Conservation (phyloP, 768 basidiomycete genomes). For the Lactarius evosmus region DNA sequence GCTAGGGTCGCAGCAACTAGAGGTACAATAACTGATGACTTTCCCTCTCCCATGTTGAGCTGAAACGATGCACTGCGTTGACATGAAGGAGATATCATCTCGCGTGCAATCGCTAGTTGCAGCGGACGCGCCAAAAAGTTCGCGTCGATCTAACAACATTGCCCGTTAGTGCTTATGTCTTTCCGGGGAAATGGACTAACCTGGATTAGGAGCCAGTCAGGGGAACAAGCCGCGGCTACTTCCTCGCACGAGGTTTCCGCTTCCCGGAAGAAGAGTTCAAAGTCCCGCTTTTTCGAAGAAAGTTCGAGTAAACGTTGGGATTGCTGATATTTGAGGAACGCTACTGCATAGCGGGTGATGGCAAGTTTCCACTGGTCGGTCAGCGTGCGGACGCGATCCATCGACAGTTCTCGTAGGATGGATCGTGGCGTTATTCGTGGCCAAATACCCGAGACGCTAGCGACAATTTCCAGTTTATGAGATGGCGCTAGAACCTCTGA, state of each 20-base stretch:
- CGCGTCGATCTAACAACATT: conserved; percentile 40
- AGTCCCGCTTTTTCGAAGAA: not conserved
- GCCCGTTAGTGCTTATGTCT: not conserved
- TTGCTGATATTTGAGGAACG: conserved; percentile 18
- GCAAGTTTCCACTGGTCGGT: not conserved
- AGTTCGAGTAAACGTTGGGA: conserved; percentile 11
- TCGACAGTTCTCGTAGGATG: conserved; percentile 26
- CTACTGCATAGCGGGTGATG: not conserved
- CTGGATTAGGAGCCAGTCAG: conserved; percentile 19
- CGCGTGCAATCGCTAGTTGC: conserved; percentile 41
- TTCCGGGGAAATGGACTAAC: not conserved
- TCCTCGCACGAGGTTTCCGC: not conserved
- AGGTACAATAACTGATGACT: conserved; percentile 51
- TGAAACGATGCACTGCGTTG: conserved; percentile 42
- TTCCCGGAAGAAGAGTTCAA: conserved; percentile 3
- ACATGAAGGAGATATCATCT: conserved; percentile 46
- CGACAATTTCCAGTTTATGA: not conserved
- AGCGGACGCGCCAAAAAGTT: conserved; percentile 44
- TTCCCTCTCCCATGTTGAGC: conserved; percentile 59
- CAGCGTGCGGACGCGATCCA: conserved; percentile 23
- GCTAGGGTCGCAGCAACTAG: conserved; percentile 41
- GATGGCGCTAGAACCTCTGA: not conserved
- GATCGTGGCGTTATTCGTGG: conserved; percentile 14
- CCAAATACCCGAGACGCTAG: conserved; percentile 8
- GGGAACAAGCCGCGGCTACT: not conserved